phyloP scores from a whole-genome alignment of 148 eudicot species.

The Cornus florida region DNA sequence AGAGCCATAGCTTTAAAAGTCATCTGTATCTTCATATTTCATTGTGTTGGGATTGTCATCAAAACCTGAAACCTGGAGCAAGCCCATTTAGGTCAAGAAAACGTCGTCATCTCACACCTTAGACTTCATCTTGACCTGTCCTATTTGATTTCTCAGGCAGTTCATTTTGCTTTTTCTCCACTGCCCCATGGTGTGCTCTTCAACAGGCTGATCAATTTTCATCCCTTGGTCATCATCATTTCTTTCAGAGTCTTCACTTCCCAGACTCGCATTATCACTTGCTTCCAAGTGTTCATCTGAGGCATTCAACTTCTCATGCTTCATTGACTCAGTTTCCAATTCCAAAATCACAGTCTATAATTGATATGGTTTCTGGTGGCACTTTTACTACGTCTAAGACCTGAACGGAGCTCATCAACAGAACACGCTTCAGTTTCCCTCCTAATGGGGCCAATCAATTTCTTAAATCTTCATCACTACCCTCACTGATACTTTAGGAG shows the following conservation, averaged over 20 bases:
- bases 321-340: constrained; percentile 62
- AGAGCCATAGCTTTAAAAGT: constrained; percentile 17
- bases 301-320: constrained; percentile 42
- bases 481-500: constrained; percentile 62
- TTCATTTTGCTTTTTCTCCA: constrained; percentile 30
- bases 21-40: constrained; percentile 58
- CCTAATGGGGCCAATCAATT: constrained; percentile 52
- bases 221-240: constrained; percentile 31
- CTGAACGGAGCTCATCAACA: constrained; percentile 48
- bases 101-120: constrained; percentile 41
- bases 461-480: constrained; percentile 55
- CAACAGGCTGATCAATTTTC: constrained; percentile 34
- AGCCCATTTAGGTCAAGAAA: constrained; percentile 92
- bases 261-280: constrained; percentile 36
- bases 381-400: constrained; percentile 87
- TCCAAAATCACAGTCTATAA: constrained; percentile 77
- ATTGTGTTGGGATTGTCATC: constrained; percentile 70
- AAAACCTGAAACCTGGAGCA: constrained; percentile 80
- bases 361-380: constrained; percentile 69
- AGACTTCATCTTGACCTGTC: constrained; percentile 42
- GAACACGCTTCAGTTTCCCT: constrained; percentile 57
- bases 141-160: constrained; percentile 28
- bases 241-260: constrained; percentile 54
- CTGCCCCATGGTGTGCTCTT: constrained; percentile 24
- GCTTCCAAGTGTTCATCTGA: constrained; percentile 44